Base-by-base conservation (phyloP, 2,329 filamentous ascomycete genomes). In the Pyrenochaeta sp. region DNA sequence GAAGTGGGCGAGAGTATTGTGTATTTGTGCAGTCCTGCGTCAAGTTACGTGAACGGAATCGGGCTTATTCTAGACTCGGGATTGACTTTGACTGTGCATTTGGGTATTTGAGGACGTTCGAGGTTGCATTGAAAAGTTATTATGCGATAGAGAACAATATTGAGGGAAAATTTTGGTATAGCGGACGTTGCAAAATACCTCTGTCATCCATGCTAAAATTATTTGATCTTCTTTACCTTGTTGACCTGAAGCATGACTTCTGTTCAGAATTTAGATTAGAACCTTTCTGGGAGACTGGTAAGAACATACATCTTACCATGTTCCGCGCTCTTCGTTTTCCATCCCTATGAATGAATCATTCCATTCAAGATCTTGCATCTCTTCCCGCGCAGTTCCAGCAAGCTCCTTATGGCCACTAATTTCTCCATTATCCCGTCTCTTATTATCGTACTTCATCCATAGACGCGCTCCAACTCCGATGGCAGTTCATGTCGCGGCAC, bases 301-400 rank as follows among this genome's bases (percentile, higher is more conserved):
- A n/a, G n/a, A n/a, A n/a, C n/a, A n/a, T n/a, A n/a, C n/a, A n/a
- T n/a, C n/a, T n/a, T n/a, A n/a, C n/a, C n/a, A n/a, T n/a, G n/a
- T n/a, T n/a, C n/a, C n/a, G n/a, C n/a, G n/a, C n/a, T 17, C 51
- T 22, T 55, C 10, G 29, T 69, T 55, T 74, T 76, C 84, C 83
- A 86, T 48, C 78, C 72, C 61, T 85, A 86, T 3, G 67, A n/a
- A 79, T 4, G 84, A 84, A 63, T 87, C 83, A 31, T 48, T 54
- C 83, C 83, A 87, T 57, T 87, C 84, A 53, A 87, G 63, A 58
- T 85, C 79, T 55, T 83, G 77, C 20, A 85, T 74, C 56, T 84
- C 70, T 55, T 77, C 68, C 46, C 73, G 69, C 6, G 73, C 74
- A 60, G 84, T 31, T 0, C 80, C 81, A 2, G 70, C 72, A 48